A percentile compares a stretch with the other conserved stretches of the same genome.
Conservation (phyloP, 2,329 filamentous ascomycete species). For the Camillea tinctor region DNA sequence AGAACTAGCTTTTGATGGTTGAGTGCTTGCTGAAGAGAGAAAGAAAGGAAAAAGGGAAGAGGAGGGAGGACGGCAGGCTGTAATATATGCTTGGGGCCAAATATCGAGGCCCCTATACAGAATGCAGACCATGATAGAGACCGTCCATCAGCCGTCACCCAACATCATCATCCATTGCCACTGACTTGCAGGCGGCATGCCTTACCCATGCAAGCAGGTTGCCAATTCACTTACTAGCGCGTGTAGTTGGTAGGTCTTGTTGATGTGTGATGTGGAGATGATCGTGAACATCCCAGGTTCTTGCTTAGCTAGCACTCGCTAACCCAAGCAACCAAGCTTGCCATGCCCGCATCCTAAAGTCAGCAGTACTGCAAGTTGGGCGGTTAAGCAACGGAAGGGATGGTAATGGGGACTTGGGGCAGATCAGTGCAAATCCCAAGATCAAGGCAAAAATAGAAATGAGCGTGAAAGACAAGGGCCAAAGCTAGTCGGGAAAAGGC, state of each 20-base stretch:
- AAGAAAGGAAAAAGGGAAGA: slow-evolving; percentile 42
- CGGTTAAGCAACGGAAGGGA: slow-evolving; percentile 38
- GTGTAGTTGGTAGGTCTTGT: too few relatives aligned
- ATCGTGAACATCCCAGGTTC: slow-evolving; percentile 10
- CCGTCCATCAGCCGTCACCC: slow-evolving; percentile 4
- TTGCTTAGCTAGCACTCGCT: slow-evolving; percentile 27
- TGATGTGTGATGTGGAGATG: slow-evolving; percentile 25
- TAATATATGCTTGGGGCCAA: slow-evolving; percentile 42
- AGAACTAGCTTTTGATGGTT: slow-evolving; percentile 53
- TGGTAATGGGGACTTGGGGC: slow-evolving; percentile 3
- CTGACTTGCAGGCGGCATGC: slow-evolving; percentile 23
- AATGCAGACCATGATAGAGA: slow-evolving; percentile 17
- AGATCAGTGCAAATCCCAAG: slow-evolving; percentile 20
- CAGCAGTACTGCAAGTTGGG: slow-evolving; percentile 39
- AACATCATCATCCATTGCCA: slow-evolving; percentile 19
- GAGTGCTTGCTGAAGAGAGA: slow-evolving; percentile 66
- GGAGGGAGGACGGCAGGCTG: slow-evolving; percentile 37
- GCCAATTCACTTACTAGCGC: too few relatives aligned
- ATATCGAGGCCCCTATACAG: slow-evolving; percentile 30
- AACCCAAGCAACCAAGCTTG: slow-evolving; percentile 23
- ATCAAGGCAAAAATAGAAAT: slow-evolving; percentile 26
- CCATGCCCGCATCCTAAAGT: slow-evolving; percentile 27
- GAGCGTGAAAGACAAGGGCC: slow-evolving; percentile 15
- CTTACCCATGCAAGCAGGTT: slow-evolving; percentile 16
- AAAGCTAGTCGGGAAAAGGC: slow-evolving; percentile 33